Percentiles rank a stretch among this genome's conserved stretches.
Evolutionary conservation across 192 early-diverging fungal species (phyloP).

Genomic region (Phycomyces blakesleeanus): DNA sequence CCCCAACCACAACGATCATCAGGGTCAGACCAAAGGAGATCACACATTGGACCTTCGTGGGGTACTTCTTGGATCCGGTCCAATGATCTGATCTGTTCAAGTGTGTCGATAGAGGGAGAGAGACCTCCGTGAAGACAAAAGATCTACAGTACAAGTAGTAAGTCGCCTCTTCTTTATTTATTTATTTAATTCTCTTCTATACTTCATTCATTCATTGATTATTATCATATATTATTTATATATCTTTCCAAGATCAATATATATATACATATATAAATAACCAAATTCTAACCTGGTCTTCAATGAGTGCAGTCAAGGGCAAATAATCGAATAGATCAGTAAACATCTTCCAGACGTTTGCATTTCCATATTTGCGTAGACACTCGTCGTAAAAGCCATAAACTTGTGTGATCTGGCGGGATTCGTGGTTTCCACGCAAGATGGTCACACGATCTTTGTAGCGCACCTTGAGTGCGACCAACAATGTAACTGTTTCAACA

Average conservation of each 20-base stretch:
- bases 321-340: conserved; percentile 98
- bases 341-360: conserved; percentile 97
- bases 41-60: conserved; percentile 86
- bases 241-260: too few relatives aligned
- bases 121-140: conserved; percentile 99
- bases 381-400: conserved; percentile 99
- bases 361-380: conserved; percentile 95
- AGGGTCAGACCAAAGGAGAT: conserved; percentile 85
- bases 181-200: too few relatives aligned
- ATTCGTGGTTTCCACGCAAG: conserved; percentile 98
- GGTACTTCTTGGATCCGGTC: conserved; percentile 94
- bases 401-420: conserved; percentile 97
- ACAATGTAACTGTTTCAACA: conserved; percentile 95
- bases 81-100: conserved; percentile 93
- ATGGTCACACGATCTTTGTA: conserved; percentile 92
- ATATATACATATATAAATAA: too few relatives aligned
- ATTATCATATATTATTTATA: too few relatives aligned
- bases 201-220: too few relatives aligned
- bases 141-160: conserved; percentile 56
- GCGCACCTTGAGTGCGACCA: conserved; percentile 93
- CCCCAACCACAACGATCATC: conserved; percentile 88
- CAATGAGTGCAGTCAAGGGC: conserved; percentile 93
- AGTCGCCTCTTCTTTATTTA: background rate
- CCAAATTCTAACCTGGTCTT: conserved; percentile 69
- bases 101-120: conserved; percentile 89